These are phyloP conservation scores for Fusarium phyllophilum DNA, from an alignment of 2,329 filamentous ascomycete genomes.

Conservation along the genomic window DNA sequence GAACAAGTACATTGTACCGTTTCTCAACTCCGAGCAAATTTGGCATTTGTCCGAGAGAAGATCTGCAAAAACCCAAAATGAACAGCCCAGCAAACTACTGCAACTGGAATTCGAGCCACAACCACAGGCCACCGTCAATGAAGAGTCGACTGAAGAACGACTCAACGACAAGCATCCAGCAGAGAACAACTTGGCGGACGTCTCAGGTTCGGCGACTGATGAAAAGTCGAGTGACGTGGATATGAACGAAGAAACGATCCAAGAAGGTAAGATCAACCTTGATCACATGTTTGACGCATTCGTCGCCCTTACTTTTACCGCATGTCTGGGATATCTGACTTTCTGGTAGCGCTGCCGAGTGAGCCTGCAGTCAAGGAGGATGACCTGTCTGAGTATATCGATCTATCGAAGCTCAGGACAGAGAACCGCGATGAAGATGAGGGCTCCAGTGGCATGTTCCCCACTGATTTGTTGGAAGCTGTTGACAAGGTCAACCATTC, in stretches of 20 bases:
- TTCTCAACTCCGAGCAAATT: not conserved
- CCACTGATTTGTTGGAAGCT: not conserved
- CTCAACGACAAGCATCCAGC: too few relatives aligned
- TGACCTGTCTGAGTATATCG: not conserved
- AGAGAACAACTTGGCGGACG: not conserved
- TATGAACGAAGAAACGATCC: not conserved
- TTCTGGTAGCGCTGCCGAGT: not conserved
- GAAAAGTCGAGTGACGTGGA: not conserved
- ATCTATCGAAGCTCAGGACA: not conserved
- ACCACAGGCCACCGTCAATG: too few relatives aligned
- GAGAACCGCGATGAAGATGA: not conserved
- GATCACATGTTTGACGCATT: not conserved
- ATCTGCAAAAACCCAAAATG: fast-evolving
- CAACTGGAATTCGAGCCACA: not conserved
- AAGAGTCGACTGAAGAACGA: too few relatives aligned
- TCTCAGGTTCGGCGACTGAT: too few relatives aligned
- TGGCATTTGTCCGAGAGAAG: not conserved
- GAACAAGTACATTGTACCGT: not conserved
- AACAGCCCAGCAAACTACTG: not conserved
- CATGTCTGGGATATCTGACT: not conserved
- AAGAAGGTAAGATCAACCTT: not conserved
- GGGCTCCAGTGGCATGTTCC: not conserved
- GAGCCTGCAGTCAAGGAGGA: not conserved
- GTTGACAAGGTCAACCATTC: not conserved
- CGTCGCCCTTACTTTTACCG: not conserved